Percentiles rank a stretch among this genome's conserved stretches.
Evolutionary conservation across 1,284 basidiomycete species (phyloP).

Genomic region (Coniferiporia weirii): DNA sequence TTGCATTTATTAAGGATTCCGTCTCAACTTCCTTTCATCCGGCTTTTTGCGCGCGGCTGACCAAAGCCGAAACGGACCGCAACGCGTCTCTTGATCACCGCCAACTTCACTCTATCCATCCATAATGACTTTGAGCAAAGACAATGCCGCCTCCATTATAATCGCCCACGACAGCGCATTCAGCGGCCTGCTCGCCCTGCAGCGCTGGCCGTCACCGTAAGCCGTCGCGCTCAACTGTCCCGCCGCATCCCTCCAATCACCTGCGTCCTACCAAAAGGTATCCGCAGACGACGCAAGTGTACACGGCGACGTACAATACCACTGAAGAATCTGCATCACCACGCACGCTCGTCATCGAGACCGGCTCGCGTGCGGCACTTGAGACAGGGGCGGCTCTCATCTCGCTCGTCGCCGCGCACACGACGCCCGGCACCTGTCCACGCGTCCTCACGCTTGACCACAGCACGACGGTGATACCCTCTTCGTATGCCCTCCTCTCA

Average conservation of each 20-base stretch:
- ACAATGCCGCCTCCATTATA: neutral
- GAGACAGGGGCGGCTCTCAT: neutral
- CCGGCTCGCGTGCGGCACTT: neutral
- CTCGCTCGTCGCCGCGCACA: conserved; percentile 24
- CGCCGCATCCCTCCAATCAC: neutral
- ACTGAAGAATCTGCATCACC: neutral
- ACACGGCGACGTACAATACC: neutral
- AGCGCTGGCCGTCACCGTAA: neutral
- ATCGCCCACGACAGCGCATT: neutral
- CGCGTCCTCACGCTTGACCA: conserved; percentile 34
- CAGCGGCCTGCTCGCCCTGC: neutral
- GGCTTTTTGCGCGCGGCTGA: too few species aligned
- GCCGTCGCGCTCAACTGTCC: neutral
- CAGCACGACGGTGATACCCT: conserved; percentile 33
- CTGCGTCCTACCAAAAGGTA: neutral
- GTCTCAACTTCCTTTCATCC: too few species aligned
- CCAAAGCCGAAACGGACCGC: too few species aligned
- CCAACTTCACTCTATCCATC: too few species aligned
- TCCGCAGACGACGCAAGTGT: neutral
- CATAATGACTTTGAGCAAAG: neutral
- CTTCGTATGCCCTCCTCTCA: conserved; percentile 37
- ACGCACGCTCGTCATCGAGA: neutral
- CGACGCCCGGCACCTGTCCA: conserved; percentile 34
- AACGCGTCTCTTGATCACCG: too few species aligned
- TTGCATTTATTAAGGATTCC: too few species aligned